Evolutionary conservation across 2,329 filamentous ascomycete species (phyloP).

Genomic region (Diaporthe sp.): DNA sequence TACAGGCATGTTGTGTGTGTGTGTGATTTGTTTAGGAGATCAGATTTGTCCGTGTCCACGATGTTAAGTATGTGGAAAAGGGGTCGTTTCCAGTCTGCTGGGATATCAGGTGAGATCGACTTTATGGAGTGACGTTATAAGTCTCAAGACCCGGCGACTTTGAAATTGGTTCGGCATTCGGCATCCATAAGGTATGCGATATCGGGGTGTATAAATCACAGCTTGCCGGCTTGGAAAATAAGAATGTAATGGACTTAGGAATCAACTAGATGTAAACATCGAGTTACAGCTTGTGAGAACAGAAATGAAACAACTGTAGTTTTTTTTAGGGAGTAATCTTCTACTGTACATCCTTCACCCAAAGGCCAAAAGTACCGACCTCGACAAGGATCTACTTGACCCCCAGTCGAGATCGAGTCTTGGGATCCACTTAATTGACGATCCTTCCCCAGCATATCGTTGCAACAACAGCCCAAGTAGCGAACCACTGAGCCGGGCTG

Average conservation of each 20-base stretch:
- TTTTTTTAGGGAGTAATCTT: neutral
- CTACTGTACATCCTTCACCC: no score
- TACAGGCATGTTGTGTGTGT: slow-evolving; percentile 9
- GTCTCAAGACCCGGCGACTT: neutral
- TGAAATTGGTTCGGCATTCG: slow-evolving; percentile 10
- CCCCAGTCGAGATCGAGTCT: neutral
- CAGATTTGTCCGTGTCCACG: neutral
- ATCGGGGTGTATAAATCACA: neutral
- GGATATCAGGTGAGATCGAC: neutral
- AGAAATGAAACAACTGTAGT: neutral
- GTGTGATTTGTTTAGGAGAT: neutral
- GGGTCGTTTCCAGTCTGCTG: neutral
- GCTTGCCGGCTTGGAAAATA: neutral
- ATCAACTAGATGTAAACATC: no score
- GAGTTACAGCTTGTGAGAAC: neutral
- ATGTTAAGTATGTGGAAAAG: neutral
- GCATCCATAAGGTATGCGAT: neutral
- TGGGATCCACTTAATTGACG: neutral
- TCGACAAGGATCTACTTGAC: neutral
- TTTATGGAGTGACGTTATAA: neutral
- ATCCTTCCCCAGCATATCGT: neutral
- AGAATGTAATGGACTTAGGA: neutral
- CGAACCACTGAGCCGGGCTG: neutral
- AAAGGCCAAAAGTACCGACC: slow-evolving; percentile 17
- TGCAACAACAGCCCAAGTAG: neutral